Conservation (phyloP, 768 basidiomycete genomes). For the Bullera alba region DNA sequence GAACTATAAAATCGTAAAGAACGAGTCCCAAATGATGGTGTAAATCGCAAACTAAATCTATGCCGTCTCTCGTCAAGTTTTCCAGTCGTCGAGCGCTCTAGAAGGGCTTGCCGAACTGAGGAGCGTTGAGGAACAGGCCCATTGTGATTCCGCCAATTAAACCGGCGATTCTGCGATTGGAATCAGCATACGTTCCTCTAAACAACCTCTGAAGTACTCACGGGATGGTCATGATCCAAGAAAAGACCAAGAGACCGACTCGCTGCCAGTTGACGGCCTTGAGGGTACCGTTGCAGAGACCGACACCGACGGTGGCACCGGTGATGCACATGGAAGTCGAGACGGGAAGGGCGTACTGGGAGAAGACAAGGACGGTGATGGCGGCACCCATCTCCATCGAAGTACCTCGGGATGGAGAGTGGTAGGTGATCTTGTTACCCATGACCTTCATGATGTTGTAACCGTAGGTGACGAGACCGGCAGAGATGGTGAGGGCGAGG, state of each 20-base stretch:
- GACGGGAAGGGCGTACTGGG: conserved; percentile 43
- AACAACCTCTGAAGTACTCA: too few species aligned
- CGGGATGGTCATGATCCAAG: conserved; percentile 29
- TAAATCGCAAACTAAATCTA: too few species aligned
- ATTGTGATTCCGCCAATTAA: conserved; percentile 36
- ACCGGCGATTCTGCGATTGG: too few species aligned
- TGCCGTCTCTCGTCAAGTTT: too few species aligned
- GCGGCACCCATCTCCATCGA: conserved; percentile 50
- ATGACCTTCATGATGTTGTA: conserved; percentile 49
- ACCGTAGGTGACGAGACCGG: conserved; percentile 40
- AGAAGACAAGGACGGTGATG: conserved; percentile 50
- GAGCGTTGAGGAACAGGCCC: conserved; percentile 43
- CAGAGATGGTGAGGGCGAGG: conserved; percentile 31
- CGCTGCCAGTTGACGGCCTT: conserved; percentile 29
- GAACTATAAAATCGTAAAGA: too few species aligned
- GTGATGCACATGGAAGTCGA: conserved; percentile 42
- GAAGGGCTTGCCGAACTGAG: too few species aligned
- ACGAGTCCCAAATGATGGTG: too few species aligned
- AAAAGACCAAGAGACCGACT: conserved; percentile 19
- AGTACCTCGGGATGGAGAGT: conserved; percentile 49
- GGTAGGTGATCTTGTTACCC: conserved; percentile 48
- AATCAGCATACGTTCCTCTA: too few species aligned
- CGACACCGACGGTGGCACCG: conserved; percentile 35
- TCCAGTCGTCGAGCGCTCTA: too few species aligned
- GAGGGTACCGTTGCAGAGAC: conserved; percentile 28